phyloP scores from a whole-genome alignment of 2,329 filamentous ascomycete genomes.

The Cercospora sp. region DNA sequence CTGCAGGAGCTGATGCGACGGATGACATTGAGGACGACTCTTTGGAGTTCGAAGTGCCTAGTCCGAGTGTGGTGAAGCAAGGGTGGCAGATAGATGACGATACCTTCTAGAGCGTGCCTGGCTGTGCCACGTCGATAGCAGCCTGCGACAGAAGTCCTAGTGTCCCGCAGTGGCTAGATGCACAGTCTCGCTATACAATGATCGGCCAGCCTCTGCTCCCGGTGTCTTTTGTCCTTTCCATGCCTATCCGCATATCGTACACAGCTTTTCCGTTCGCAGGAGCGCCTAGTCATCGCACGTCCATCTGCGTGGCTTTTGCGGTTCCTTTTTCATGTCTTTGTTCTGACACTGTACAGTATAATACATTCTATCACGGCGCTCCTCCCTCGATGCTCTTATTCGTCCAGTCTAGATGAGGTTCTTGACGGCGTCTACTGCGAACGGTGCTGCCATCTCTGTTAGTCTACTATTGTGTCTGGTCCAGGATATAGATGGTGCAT shows the following conservation, averaged over 20 bases:
- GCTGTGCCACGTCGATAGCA: neutral
- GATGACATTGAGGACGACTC: slow-evolving; percentile 50
- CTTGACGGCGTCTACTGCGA: slow-evolving; percentile 55
- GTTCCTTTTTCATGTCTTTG: too few relatives aligned
- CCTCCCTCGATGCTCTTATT: neutral
- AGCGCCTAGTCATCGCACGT: neutral
- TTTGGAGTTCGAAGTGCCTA: slow-evolving; percentile 44
- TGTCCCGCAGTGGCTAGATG: neutral
- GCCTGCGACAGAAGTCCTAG: neutral
- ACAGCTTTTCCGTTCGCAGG: neutral
- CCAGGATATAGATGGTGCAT: slow-evolving; percentile 39
- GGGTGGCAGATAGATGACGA: slow-evolving; percentile 49
- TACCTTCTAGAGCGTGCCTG: slow-evolving; percentile 43
- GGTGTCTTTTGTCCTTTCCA: neutral
- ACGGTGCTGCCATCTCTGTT: slow-evolving; percentile 46
- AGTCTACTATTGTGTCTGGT: neutral
- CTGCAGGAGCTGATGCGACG: slow-evolving; percentile 64
- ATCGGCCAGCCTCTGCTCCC: neutral
- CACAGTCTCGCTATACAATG: neutral
- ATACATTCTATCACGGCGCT: slow-evolving; percentile 14
- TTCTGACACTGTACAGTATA: slow-evolving; percentile 33
- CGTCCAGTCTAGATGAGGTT: slow-evolving; percentile 44
- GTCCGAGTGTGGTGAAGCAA: slow-evolving; percentile 50
- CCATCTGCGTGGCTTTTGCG: too few relatives aligned
- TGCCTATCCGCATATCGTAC: neutral